Evolutionary conservation across 2,329 filamentous ascomycete species (phyloP), one percentile per base, ranked within the genome.

Genomic region (Exophiala bonariae): DNA sequence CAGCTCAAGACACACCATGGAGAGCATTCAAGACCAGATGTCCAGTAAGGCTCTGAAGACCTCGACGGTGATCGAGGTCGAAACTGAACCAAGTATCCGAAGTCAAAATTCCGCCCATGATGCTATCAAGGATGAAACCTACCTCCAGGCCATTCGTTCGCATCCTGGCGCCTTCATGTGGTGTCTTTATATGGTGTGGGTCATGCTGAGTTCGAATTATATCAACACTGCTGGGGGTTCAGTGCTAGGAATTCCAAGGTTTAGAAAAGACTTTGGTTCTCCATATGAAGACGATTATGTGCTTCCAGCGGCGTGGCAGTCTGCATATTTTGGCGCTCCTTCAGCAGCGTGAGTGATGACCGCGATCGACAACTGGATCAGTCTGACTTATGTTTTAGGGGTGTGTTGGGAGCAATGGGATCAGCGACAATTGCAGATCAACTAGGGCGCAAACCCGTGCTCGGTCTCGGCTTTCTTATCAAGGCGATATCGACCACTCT

Each of bases 221-320:
- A 37, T 36, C 14, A 50, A 47, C 30, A 50, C 39, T 8, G 38
- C 47, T 11, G 47, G 46, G 30, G 45, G 78, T 18, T 81, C 81
- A 49, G 70, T 85, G 44, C 83, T 80, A 53, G 74, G 78, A 2
- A 77, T 76, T 42, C 78, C 78, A 0, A 72, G 75, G 17, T 83
- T 82, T 58, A 72, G 76, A 47, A 61, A 64, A 19, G 73, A 80
- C 50, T 82, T 81, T 59, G 79, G 80, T 2, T 73, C 77, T 46
- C 45, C 65, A 3, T 78, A 71, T 44, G 54, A 74, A 5, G 70
- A 71, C 16, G 64, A 57, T n/a, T 59, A 54, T 30, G 60, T 73
- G 3, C 68, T 79, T 3, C 72, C 72, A 1, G 76, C 75, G 3
- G 58, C 68, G 20, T 80, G 77, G 77, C 73, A 73, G 52, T 68